A percentile compares a stretch with the other conserved stretches of the same genome.
These are phyloP conservation scores for Backusella psychrophila DNA, from an alignment of 192 early-diverging fungal species.

Conservation along the genomic window DNA sequence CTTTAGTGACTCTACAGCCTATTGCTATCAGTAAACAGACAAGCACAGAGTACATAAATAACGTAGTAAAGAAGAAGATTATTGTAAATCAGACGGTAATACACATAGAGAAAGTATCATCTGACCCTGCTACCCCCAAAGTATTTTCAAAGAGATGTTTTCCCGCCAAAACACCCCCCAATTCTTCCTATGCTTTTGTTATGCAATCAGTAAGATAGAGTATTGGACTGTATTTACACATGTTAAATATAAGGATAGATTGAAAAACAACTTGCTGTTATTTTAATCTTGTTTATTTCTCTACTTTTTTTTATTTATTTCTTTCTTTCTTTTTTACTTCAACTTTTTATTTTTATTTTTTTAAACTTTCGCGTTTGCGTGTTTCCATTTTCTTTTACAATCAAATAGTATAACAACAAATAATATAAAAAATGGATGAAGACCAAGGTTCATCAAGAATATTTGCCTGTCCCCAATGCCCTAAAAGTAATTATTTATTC, in stretches of 20 bases:
- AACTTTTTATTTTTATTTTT: slow-evolving; percentile 6
- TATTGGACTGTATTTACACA: slow-evolving; percentile 23
- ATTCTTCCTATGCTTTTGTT: slow-evolving; percentile 1
- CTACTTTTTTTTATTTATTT: neutral
- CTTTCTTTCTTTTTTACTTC: slow-evolving; percentile 1
- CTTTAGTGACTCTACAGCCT: neutral
- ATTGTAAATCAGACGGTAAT: slow-evolving; percentile 19
- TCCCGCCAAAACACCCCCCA: slow-evolving; percentile 15
- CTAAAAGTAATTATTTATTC: slow-evolving; percentile 28
- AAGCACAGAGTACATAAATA: slow-evolving; percentile 21
- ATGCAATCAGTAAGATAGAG: slow-evolving; percentile 3
- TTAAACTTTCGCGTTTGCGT: neutral
- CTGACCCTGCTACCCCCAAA: slow-evolving; percentile 1
- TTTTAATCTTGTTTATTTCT: slow-evolving; percentile 11
- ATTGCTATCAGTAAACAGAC: slow-evolving; percentile 9
- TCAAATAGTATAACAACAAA: neutral
- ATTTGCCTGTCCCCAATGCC: slow-evolving; percentile 34
- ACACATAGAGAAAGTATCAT: slow-evolving; percentile 7
- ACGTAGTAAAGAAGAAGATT: slow-evolving; percentile 26
- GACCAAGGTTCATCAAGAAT: slow-evolving; percentile 19
- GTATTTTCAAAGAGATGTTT: slow-evolving; percentile 10
- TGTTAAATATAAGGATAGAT: slow-evolving; percentile 25
- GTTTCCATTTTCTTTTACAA: neutral
- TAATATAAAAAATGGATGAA: neutral
- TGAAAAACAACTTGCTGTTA: slow-evolving; percentile 11